phyloP scores from a whole-genome alignment of 1,139 yeast species.

The Komagataea norvegica region DNA sequence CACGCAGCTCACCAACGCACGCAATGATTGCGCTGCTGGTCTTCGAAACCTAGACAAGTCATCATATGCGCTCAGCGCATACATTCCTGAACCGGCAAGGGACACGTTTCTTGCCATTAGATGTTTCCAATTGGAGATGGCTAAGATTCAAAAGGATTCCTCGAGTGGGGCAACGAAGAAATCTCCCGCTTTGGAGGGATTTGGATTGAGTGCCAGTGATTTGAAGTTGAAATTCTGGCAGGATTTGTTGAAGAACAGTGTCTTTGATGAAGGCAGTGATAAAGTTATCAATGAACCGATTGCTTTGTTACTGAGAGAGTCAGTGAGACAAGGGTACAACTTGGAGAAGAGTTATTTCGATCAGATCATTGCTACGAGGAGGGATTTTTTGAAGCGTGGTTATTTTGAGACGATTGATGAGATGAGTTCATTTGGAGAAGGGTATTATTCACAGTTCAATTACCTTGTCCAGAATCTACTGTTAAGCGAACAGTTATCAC shows the following conservation, averaged over 20 bases:
- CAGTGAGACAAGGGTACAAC: constrained; percentile 45
- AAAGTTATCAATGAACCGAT: constrained; percentile 58
- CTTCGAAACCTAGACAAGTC: constrained; percentile 53
- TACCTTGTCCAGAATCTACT: constrained; percentile 62
- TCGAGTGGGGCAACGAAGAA: constrained; percentile 28
- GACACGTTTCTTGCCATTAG: constrained; percentile 65
- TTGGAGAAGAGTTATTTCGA: constrained; percentile 52
- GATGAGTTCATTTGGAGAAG: constrained; percentile 77
- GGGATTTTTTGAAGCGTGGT: constrained; percentile 43
- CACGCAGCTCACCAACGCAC: background rate
- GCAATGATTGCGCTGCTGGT: constrained; percentile 11
- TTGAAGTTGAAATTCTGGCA: constrained; percentile 62
- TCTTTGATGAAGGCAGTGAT: constrained; percentile 40
- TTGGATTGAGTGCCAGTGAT: constrained; percentile 46
- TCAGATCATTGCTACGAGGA: constrained; percentile 59
- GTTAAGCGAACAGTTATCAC: constrained; percentile 55
- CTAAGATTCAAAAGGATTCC: constrained; percentile 48
- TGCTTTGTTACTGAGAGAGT: constrained; percentile 50
- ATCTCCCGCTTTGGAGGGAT: constrained; percentile 15
- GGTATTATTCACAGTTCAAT: constrained; percentile 69
- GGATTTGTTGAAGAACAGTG: constrained; percentile 41
- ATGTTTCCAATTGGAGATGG: constrained; percentile 52
- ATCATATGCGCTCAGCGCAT: constrained; percentile 61
- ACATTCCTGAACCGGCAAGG: constrained; percentile 62
- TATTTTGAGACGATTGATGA: constrained; percentile 50